Evolutionary conservation across 202 grass and related monocot genomes (phyloP).

Genomic region (Setaria italica): DNA sequence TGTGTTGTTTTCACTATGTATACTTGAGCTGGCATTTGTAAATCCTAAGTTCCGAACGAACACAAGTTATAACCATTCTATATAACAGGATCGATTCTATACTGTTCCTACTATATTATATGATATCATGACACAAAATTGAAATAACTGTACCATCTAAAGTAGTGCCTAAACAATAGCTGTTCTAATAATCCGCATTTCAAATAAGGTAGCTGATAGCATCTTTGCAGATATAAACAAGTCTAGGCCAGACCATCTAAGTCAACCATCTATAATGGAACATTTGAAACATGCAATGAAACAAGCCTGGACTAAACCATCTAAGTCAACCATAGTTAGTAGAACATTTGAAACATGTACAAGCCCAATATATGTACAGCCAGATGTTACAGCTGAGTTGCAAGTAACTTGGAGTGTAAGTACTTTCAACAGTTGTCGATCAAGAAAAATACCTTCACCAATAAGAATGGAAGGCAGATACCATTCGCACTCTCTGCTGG

Average conservation of each 20-base stretch:
- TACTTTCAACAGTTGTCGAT: background rate
- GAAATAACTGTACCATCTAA: slow-evolving; percentile 21
- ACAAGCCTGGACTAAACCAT: background rate
- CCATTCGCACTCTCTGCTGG: slow-evolving; percentile 65
- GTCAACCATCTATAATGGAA: slow-evolving; percentile 20
- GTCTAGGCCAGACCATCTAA: slow-evolving; percentile 1
- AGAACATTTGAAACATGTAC: slow-evolving; percentile 15
- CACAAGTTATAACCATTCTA: slow-evolving; percentile 14
- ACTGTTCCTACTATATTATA: background rate
- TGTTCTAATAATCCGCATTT: slow-evolving; percentile 21
- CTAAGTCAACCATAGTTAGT: slow-evolving; percentile 16
- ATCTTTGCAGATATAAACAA: slow-evolving; percentile 19
- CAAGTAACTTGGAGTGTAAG: background rate
- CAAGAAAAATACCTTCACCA: slow-evolving; percentile 80
- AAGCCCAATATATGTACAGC: slow-evolving; percentile 24
- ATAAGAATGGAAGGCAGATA: slow-evolving; percentile 84
- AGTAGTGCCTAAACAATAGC: slow-evolving; percentile 26
- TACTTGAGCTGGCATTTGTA: background rate
- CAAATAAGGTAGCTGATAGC: slow-evolving; percentile 10
- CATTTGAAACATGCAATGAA: slow-evolving; percentile 26
- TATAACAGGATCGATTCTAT: slow-evolving; percentile 4
- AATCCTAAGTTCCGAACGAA: background rate
- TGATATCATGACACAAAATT: slow-evolving; percentile 5
- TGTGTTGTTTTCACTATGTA: slow-evolving; percentile 2
- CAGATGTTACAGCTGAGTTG: slow-evolving; percentile 31